Evolutionary conservation across 1,284 basidiomycete genomes (phyloP), one percentile per base, ranked within the genome.

Genomic region (Rhodotorula sp.): DNA sequence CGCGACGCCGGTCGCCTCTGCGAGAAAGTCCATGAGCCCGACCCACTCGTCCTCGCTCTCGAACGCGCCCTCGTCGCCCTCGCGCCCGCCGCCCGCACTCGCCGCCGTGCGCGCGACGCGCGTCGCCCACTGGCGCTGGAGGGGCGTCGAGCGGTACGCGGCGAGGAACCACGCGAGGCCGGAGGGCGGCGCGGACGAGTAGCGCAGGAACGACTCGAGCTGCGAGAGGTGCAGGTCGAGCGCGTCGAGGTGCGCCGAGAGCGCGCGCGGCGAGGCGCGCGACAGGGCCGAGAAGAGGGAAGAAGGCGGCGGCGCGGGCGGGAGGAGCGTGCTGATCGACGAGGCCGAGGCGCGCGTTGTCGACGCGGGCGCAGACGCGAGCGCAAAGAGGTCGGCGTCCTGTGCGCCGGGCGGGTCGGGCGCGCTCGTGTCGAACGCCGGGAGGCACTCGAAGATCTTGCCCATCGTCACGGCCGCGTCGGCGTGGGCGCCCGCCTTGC

Each of bases 201-300:
- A 97, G 56, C 92, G 86, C 7, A 91, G 86, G 27, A 97, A 84
- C 60, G 93, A 91, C 82, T 97, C 94, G 21, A 92, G 93, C 1
- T 90, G 90, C 79, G 94, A 91, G n/a, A 97, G 86, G 80, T 97
- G 93, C 1, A 95, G 87, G 81, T 97, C 94, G 60, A 97, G 86
- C 61, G 93, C 88, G 80, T 97, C 94, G 48, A 97, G 86, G 12
- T 90, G 88, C 61, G 88, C 86, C 0, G 92, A 93, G 7, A 97
- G 84, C 0, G 90, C 88, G 8, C 87, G 82, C 27, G 88, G 82
- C 0, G 64, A 7, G 17, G 66, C 70, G 7, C 16, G 1, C 4
- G 45, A 10, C 5, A 78, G 62, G 12, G 49, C 41, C 5, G 1
- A 89, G 87, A 19, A 96, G 84, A 23, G 91, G 89, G 69, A 87